Evolutionary conservation across 2,329 filamentous ascomycete species (phyloP).

Genomic region (Remersonia thermophila): DNA sequence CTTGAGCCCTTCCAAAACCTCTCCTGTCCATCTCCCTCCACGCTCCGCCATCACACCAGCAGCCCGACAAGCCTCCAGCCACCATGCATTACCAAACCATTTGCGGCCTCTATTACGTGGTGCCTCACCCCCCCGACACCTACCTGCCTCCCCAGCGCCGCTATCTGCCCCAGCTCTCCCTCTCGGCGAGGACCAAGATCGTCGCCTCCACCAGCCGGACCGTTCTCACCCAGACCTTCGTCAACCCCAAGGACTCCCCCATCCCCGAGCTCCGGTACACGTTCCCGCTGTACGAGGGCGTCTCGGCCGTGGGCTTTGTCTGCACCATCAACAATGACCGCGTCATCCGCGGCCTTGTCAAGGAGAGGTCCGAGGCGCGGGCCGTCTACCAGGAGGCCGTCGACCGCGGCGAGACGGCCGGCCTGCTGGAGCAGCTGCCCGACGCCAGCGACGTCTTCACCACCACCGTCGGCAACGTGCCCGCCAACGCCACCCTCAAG

Average conservation of each 20-base stretch:
- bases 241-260: conserved; percentile 35
- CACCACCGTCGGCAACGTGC: conserved; percentile 56
- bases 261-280: conserved; percentile 49
- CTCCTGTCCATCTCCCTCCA: too few relatives aligned
- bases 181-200: conserved; percentile 49
- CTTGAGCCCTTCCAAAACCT: too few relatives aligned
- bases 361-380: conserved; percentile 51
- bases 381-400: conserved; percentile 47
- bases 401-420: conserved; percentile 46
- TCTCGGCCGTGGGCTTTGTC: conserved; percentile 55
- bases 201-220: conserved; percentile 39
- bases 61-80: too few relatives aligned
- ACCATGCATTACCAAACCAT: conserved; percentile 6
- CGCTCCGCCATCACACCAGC: too few relatives aligned
- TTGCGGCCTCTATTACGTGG: conserved; percentile 27
- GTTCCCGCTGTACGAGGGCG: conserved; percentile 62
- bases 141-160: conserved; percentile 8
- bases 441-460: conserved; percentile 54
- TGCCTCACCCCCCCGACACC: background rate
- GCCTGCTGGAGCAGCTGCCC: conserved; percentile 49
- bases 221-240: conserved; percentile 44
- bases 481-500: conserved; percentile 40
- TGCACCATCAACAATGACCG: conserved; percentile 50
- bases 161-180: conserved; percentile 47
- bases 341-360: conserved; percentile 51